A percentile compares a stretch with the other conserved stretches of the same genome.
Conservation (phyloP, 768 basidiomycete species). For the Russula lepida region DNA sequence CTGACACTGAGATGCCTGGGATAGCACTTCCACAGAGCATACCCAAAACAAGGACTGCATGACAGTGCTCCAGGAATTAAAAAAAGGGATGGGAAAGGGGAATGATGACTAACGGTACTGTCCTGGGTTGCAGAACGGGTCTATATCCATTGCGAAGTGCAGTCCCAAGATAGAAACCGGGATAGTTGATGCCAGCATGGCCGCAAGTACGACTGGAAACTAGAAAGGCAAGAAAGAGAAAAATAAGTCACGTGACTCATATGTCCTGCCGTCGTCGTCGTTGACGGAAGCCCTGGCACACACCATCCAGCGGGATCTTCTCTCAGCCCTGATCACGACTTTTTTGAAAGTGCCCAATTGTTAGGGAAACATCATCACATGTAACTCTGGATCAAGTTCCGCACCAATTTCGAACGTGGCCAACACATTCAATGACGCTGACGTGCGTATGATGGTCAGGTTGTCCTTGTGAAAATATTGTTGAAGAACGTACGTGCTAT, state of each 20-base stretch:
- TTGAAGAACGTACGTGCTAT: not conserved
- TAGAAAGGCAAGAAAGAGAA: constrained; percentile 21
- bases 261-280: too few relatives aligned
- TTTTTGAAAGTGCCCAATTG: too few relatives aligned
- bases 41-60: constrained; percentile 70
- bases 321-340: not conserved
- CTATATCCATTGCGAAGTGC: constrained; percentile 66
- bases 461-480: not conserved
- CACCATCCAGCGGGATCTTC: not conserved
- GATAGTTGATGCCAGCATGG: constrained; percentile 68
- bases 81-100: constrained; percentile 1
- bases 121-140: constrained; percentile 77
- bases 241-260: too few relatives aligned
- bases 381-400: not conserved
- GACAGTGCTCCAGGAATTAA: not conserved
- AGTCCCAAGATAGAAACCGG: constrained; percentile 73
- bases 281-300: not conserved
- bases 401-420: not conserved
- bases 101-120: constrained; percentile 50
- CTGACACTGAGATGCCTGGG: constrained; percentile 62
- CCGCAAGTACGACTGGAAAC: constrained; percentile 60
- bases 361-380: too few relatives aligned
- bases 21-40: constrained; percentile 83
- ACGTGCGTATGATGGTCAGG: not conserved
- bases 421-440: not conserved